Evolutionary conservation across 73 alveolate genomes (phyloP).

Genomic region (Paramecium caudatum): DNA sequence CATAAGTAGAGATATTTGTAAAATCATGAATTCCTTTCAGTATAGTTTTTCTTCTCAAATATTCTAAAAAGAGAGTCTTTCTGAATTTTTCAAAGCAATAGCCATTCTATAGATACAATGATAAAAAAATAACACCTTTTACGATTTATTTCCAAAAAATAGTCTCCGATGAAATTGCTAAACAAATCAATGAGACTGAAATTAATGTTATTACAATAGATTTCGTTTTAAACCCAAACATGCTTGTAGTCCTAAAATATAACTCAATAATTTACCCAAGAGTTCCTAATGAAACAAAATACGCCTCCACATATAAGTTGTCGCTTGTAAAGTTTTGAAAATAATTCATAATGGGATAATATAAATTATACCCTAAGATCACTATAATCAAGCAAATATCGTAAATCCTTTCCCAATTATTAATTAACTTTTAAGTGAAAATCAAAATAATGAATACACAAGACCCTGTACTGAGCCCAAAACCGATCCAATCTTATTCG

Average conservation of each 20-base stretch:
- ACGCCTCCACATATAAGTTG: background rate
- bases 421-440: background rate
- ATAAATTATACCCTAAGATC: background rate
- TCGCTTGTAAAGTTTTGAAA: background rate
- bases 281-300: background rate
- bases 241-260: background rate
- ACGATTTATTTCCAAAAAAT: background rate
- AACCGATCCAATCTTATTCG: constrained; percentile 24
- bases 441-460: background rate
- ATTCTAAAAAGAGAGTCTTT: background rate
- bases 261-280: constrained; percentile 12
- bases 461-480: background rate
- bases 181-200: background rate
- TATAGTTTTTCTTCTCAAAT: constrained; percentile 8
- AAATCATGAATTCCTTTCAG: constrained; percentile 31
- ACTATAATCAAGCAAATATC: background rate
- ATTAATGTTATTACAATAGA: background rate
- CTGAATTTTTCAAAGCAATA: background rate
- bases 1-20: background rate
- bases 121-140: background rate
- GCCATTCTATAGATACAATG: background rate
- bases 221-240: background rate
- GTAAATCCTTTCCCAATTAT: background rate
- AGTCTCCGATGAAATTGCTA: background rate
- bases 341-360: background rate